Conservation (phyloP, 805 yeast species). For the Candida suzukii region DNA sequence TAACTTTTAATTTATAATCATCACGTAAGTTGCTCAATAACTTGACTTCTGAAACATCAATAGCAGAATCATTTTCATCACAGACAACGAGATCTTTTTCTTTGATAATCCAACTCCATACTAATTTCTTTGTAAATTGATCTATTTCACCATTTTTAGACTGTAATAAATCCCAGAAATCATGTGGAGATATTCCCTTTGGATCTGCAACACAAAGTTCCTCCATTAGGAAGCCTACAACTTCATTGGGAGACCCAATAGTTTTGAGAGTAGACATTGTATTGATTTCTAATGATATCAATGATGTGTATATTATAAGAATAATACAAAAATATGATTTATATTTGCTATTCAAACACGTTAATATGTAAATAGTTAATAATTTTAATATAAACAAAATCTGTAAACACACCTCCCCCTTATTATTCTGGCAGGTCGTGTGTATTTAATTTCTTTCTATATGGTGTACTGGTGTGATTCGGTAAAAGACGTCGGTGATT, state of each 20-base stretch:
- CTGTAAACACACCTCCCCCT: too few relatives aligned
- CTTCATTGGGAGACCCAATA: slow-evolving; percentile 24
- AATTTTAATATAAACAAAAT: too few relatives aligned
- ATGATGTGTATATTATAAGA: too few relatives aligned
- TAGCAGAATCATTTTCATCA: background rate
- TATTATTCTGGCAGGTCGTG: too few relatives aligned
- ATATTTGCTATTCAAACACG: too few relatives aligned
- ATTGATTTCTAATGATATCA: too few relatives aligned
- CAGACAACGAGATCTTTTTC: slow-evolving; percentile 11
- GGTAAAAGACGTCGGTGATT: too few relatives aligned
- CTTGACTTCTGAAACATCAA: background rate
- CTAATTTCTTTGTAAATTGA: slow-evolving; percentile 23
- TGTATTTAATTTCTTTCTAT: too few relatives aligned
- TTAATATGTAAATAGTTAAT: too few relatives aligned
- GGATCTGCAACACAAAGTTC: slow-evolving; percentile 29
- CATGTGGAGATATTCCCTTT: slow-evolving; percentile 22
- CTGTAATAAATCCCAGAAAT: slow-evolving; percentile 26
- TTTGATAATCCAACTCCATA: slow-evolving; percentile 30
- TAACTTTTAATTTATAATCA: slow-evolving; percentile 28
- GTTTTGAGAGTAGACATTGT: background rate
- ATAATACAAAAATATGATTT: too few relatives aligned
- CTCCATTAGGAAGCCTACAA: slow-evolving; percentile 26
- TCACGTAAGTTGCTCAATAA: background rate
- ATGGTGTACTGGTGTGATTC: too few relatives aligned
- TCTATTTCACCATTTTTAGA: slow-evolving; percentile 17